A percentile compares a stretch with the other conserved stretches of the same genome.
Evolutionary conservation across 2,329 filamentous ascomycete species (phyloP).

Genomic region (Lasiodiplodia hormozganensis): DNA sequence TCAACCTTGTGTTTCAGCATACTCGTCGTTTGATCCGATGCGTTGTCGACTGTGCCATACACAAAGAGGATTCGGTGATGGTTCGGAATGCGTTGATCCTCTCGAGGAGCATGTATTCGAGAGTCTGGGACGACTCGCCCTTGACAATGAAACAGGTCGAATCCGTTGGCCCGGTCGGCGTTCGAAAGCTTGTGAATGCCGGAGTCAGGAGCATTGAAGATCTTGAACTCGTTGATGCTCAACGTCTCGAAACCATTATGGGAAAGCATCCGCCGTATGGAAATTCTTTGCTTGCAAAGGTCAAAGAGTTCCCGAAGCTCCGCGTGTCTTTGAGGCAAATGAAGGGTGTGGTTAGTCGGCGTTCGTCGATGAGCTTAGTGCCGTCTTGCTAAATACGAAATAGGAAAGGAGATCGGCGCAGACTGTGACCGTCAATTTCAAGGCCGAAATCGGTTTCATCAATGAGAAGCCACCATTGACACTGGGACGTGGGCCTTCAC

Average conservation of each 20-base stretch:
- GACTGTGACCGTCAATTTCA: constrained; percentile 66
- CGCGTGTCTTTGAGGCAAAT: constrained; percentile 61
- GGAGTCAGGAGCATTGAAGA: constrained; percentile 74
- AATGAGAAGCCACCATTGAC: constrained; percentile 67
- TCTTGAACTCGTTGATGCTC: constrained; percentile 70
- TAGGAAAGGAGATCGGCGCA: constrained; percentile 38
- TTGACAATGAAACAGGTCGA: constrained; percentile 84
- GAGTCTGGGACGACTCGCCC: constrained; percentile 81
- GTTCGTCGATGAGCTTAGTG: background rate
- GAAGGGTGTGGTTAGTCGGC: constrained; percentile 48
- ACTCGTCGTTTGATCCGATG: constrained; percentile 75
- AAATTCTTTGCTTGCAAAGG: constrained; percentile 67
- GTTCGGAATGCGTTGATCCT: constrained; percentile 77
- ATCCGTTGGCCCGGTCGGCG: constrained; percentile 75
- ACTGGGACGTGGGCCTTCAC: constrained; percentile 64
- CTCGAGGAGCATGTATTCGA: constrained; percentile 75
- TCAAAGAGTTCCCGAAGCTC: constrained; percentile 75
- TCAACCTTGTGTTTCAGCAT: constrained; percentile 69
- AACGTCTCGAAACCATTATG: constrained; percentile 77
- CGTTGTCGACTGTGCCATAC: constrained; percentile 75
- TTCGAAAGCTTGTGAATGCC: constrained; percentile 75
- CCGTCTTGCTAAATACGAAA: constrained; percentile 31
- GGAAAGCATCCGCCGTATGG: constrained; percentile 86
- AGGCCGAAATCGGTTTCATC: constrained; percentile 71
- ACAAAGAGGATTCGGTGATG: constrained; percentile 68